Evolutionary conservation across 2,329 filamentous ascomycete species (phyloP).

Genomic region (Eutypella sp.): DNA sequence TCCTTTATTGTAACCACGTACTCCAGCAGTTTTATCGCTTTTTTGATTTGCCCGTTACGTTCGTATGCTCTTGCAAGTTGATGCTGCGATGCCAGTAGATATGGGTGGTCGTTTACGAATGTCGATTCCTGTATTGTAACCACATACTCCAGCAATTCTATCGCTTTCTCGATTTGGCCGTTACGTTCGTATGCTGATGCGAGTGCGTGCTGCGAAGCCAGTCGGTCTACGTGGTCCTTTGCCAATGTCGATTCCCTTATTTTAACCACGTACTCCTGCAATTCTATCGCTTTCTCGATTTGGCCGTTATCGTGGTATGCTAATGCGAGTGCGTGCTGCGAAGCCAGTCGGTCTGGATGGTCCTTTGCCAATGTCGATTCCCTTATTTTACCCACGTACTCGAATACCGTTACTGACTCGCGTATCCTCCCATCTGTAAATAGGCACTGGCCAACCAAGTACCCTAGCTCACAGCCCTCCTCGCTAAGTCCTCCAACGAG

Average conservation of each 20-base stretch:
- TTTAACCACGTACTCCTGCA: background rate
- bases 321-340: background rate
- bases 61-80: background rate
- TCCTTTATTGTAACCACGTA: background rate
- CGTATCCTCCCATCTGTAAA: constrained; percentile 9
- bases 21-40: constrained; percentile 10
- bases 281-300: background rate
- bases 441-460: too few relatives aligned
- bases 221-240: background rate
- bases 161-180: background rate
- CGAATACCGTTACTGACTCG: too few relatives aligned
- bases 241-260: background rate
- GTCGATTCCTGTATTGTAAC: background rate
- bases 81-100: background rate
- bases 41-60: background rate
- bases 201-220: background rate
- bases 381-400: too few relatives aligned
- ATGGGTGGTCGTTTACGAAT: background rate
- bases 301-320: background rate
- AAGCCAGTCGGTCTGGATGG: background rate
- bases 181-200: background rate
- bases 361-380: background rate
- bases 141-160: background rate
- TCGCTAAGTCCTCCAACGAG: constrained; percentile 5
- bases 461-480: too few relatives aligned